These are phyloP conservation scores for Clavispora carvajalis DNA, from an alignment of 805 yeast species.

Conservation along the genomic window DNA sequence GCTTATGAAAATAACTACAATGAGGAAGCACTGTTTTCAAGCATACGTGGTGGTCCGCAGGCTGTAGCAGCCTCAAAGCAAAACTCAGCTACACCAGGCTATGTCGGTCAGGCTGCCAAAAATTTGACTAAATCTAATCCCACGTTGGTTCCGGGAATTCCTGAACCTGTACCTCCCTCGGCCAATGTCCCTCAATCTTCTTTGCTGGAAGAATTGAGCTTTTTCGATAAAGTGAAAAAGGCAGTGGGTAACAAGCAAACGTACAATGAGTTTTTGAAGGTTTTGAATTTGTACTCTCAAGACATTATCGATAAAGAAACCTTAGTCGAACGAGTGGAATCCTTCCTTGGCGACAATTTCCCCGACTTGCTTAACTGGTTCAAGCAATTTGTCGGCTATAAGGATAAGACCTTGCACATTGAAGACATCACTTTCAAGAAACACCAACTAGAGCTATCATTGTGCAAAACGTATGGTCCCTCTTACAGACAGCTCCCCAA, in stretches of 20 bases:
- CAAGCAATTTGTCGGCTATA: constrained; percentile 83
- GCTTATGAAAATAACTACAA: constrained; percentile 28
- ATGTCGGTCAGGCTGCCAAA: constrained; percentile 24
- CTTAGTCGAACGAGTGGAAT: constrained; percentile 76
- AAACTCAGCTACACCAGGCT: constrained; percentile 9
- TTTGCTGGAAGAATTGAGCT: constrained; percentile 77
- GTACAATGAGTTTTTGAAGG: constrained; percentile 87
- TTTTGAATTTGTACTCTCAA: constrained; percentile 81
- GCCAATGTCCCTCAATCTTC: constrained; percentile 47
- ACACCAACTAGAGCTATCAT: constrained; percentile 81
- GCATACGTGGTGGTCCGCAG: constrained; percentile 34
- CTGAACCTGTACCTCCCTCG: constrained; percentile 66
- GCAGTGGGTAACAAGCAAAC: constrained; percentile 83
- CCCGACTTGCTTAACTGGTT: constrained; percentile 86
- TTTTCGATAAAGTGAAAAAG: constrained; percentile 89
- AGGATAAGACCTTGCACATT: constrained; percentile 77
- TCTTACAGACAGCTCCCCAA: constrained; percentile 90
- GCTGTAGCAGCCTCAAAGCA: constrained; percentile 8
- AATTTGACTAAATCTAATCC: constrained; percentile 41
- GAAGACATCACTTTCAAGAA: constrained; percentile 86
- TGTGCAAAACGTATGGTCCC: constrained; percentile 94
- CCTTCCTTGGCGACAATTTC: constrained; percentile 72
- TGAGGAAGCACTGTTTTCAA: constrained; percentile 46
- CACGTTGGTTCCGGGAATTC: constrained; percentile 75
- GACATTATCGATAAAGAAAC: constrained; percentile 82